Percentiles rank a stretch among this genome's conserved stretches.
These are phyloP conservation scores for Nakazawaea siamensis DNA, from an alignment of 805 yeast genomes.

Conservation along the genomic window DNA sequence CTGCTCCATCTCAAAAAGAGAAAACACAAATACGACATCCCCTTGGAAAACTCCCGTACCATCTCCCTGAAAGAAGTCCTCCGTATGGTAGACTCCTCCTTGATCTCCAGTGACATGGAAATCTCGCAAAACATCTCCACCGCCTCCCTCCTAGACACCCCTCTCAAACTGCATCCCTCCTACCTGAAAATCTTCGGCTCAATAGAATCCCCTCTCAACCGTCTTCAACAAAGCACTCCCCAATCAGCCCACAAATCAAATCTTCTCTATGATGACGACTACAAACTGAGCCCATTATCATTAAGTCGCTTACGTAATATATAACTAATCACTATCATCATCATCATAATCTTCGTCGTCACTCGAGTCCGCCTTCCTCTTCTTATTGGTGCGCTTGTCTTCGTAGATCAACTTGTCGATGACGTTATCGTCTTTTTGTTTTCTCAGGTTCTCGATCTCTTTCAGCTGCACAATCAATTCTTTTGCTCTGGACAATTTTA, in stretches of 20 bases:
- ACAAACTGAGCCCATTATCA: constrained; percentile 4
- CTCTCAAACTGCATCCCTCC: constrained; percentile 1
- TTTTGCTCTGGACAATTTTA: constrained; percentile 61
- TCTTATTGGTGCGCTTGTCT: constrained; percentile 6
- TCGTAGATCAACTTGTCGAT: constrained; percentile 1
- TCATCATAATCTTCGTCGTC: constrained; percentile 6
- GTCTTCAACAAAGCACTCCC: too few relatives aligned
- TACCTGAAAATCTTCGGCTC: too few relatives aligned
- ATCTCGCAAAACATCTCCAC: constrained; percentile 3
- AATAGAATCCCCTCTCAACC: too few relatives aligned
- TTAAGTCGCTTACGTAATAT: constrained; percentile 2
- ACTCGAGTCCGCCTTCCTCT: constrained; percentile 6
- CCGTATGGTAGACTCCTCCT: constrained; percentile 29
- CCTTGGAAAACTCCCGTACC: constrained; percentile 26
- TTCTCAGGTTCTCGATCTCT: constrained; percentile 57
- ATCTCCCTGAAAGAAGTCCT: constrained; percentile 27
- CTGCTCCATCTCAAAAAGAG: constrained; percentile 5
- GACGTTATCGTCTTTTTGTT: constrained; percentile 22
- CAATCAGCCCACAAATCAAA: neutral
- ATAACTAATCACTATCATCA: neutral
- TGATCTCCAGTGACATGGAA: constrained; percentile 27
- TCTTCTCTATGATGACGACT: constrained; percentile 1
- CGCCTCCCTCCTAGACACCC: constrained; percentile 3
- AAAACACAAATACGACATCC: constrained; percentile 19
- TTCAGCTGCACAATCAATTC: constrained; percentile 54